Conservation (phyloP, 768 basidiomycete species). For the Lactarius sp. region DNA sequence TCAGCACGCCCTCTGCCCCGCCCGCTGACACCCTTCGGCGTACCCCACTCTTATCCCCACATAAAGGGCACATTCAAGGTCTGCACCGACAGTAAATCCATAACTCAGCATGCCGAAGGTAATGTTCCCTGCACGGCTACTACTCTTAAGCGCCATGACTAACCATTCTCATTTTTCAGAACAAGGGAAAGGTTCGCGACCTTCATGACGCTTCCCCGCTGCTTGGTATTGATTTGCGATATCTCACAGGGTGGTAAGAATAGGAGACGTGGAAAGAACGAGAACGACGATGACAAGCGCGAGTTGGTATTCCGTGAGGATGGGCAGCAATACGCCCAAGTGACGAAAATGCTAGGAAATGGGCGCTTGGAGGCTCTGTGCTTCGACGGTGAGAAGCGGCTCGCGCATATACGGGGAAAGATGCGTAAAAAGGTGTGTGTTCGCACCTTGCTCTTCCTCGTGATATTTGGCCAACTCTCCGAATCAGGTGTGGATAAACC, state of each 20-base stretch:
- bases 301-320: constrained; percentile 98
- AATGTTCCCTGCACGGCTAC: not conserved
- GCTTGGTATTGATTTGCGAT: constrained; percentile 13
- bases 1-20: no score
- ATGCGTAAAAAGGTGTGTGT: constrained; percentile 93
- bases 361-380: constrained; percentile 94
- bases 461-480: not conserved
- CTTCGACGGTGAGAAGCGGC: constrained; percentile 96
- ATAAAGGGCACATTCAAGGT: not conserved
- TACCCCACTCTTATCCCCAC: not conserved
- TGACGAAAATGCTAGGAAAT: constrained; percentile 97
- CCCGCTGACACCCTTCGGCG: no score
- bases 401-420: constrained; percentile 97
- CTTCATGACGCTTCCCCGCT: not conserved
- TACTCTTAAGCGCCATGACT: not conserved
- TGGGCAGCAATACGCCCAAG: constrained; percentile 98
- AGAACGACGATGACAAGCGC: constrained; percentile 98
- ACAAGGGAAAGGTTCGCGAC: constrained; percentile 65
- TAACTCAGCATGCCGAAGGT: constrained; percentile 24
- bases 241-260: constrained; percentile 90
- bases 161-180: constrained; percentile 37
- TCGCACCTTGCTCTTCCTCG: not conserved
- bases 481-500: constrained; percentile 94
- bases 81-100: not conserved
- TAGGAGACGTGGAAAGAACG: constrained; percentile 98